Percentiles rank a stretch among this genome's conserved stretches.
Conservation (phyloP, 2,329 filamentous ascomycete species). For the Penicillium sumatraense region DNA sequence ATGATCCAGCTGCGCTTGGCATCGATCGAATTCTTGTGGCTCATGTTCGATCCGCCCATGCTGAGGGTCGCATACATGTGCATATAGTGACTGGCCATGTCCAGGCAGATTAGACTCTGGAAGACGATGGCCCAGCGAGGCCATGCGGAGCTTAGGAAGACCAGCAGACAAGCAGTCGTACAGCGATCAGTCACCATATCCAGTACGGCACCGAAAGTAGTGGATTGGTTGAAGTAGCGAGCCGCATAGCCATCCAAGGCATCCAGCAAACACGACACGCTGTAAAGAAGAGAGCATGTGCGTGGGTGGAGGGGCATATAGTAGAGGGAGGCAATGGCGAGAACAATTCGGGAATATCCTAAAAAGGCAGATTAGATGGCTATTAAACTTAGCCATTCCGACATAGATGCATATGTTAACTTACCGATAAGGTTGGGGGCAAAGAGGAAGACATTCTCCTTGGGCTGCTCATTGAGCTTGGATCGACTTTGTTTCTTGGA, state of each 20-base stretch:
- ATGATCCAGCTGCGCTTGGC: constrained; percentile 84
- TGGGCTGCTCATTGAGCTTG: constrained; percentile 36
- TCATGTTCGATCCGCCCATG: constrained; percentile 77
- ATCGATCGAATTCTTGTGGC: constrained; percentile 88
- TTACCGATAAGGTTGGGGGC: constrained; percentile 80
- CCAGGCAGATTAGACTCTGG: constrained; percentile 88
- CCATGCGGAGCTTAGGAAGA: constrained; percentile 93
- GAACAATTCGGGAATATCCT: constrained; percentile 79
- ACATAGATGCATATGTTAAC: constrained; percentile 23
- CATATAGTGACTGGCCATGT: constrained; percentile 96
- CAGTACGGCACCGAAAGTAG: constrained; percentile 91
- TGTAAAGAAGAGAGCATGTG: constrained; percentile 85
- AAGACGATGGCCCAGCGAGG: constrained; percentile 93
- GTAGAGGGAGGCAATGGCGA: constrained; percentile 89
- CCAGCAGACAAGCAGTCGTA: constrained; percentile 91
- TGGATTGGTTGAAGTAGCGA: constrained; percentile 83
- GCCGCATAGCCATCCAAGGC: constrained; percentile 95
- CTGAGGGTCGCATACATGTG: constrained; percentile 97
- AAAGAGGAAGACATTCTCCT: constrained; percentile 82
- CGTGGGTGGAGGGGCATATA: constrained; percentile 99
- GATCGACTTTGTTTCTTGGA: constrained; percentile 35
- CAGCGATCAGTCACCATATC: constrained; percentile 99
- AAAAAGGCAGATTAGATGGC: neutral
- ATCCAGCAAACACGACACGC: constrained; percentile 90
- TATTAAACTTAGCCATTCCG: neutral